A percentile compares a stretch with the other conserved stretches of the same genome.
Evolutionary conservation across 306 rosid species (phyloP).

Genomic region (Dryas alaskensis): DNA sequence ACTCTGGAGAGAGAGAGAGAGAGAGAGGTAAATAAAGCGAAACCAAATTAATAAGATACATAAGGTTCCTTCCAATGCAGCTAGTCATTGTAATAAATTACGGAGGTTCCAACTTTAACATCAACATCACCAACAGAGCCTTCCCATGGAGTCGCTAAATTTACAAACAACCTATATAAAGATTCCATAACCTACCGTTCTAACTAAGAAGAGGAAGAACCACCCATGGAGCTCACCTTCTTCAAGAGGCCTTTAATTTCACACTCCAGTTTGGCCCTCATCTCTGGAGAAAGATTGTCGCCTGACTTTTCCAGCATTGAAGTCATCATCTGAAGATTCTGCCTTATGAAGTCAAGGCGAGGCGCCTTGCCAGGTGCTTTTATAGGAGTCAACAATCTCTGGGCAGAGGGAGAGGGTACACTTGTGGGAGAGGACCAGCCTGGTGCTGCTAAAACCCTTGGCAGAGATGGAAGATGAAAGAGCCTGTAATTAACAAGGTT

Average conservation of each 20-base stretch:
- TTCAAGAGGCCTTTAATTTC: slow-evolving; percentile 61
- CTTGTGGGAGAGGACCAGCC: slow-evolving; percentile 7
- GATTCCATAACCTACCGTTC: slow-evolving; percentile 10
- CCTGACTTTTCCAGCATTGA: slow-evolving; percentile 68
- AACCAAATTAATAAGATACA: background rate
- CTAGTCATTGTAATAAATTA: slow-evolving; percentile 7
- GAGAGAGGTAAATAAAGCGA: background rate
- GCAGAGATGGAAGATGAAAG: slow-evolving; percentile 36
- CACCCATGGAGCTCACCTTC: slow-evolving; percentile 66
- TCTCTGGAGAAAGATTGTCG: slow-evolving; percentile 54
- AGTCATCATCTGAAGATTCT: slow-evolving; percentile 74
- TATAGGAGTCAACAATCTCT: slow-evolving; percentile 14
- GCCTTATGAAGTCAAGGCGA: slow-evolving; percentile 54
- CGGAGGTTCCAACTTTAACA: slow-evolving; percentile 13
- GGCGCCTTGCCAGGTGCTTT: slow-evolving; percentile 38
- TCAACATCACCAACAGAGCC: background rate
- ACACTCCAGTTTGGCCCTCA: slow-evolving; percentile 57
- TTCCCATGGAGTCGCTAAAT: background rate
- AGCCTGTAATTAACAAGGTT: slow-evolving; percentile 52
- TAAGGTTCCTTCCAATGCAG: background rate
- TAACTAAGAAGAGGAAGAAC: slow-evolving; percentile 32
- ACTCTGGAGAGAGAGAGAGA: background rate
- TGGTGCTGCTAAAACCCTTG: slow-evolving; percentile 24
- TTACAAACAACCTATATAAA: background rate
- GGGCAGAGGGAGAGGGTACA: slow-evolving; percentile 15